Percentiles rank a stretch among this genome's conserved stretches.
Evolutionary conservation across 2,329 filamentous ascomycete genomes (phyloP).

Genomic region (Pseudodiploospora longispora): DNA sequence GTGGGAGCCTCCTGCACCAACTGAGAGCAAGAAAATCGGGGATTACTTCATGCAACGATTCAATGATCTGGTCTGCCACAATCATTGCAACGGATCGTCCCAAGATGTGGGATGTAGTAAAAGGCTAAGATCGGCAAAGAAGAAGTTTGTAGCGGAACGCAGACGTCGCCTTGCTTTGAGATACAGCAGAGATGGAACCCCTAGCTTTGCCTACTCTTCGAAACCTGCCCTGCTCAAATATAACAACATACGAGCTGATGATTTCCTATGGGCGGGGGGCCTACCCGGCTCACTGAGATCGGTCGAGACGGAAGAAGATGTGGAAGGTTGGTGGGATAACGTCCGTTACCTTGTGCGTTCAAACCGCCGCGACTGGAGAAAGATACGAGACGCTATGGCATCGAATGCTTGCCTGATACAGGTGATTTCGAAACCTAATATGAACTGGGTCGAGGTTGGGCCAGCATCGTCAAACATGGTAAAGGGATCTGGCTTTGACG

Average conservation of each 20-base stretch:
- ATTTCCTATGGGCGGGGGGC: not conserved
- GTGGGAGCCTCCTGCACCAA: constrained; percentile 4
- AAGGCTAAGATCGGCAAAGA: not conserved
- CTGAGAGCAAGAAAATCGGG: not conserved
- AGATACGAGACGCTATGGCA: not conserved
- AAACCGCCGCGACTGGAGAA: not conserved
- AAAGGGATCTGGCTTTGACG: no score
- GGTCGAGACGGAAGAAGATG: not conserved
- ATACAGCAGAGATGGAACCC: constrained; percentile 4
- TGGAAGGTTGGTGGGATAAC: not conserved
- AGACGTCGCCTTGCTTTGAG: not conserved
- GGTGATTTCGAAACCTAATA: not conserved
- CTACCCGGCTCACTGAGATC: not conserved
- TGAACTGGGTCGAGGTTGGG: not conserved
- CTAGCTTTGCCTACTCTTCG: constrained; percentile 1
- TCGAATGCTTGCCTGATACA: constrained; percentile 2
- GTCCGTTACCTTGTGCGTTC: not conserved
- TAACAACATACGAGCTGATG: not conserved
- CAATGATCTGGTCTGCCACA: not conserved
- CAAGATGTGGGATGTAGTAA: no score
- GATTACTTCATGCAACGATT: not conserved
- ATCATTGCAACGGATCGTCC: no score
- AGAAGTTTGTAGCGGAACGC: not conserved
- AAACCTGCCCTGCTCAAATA: not conserved
- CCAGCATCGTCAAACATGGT: not conserved